phyloP scores from a whole-genome alignment of 805 yeast species.

The Yamadazyma scolyti region DNA sequence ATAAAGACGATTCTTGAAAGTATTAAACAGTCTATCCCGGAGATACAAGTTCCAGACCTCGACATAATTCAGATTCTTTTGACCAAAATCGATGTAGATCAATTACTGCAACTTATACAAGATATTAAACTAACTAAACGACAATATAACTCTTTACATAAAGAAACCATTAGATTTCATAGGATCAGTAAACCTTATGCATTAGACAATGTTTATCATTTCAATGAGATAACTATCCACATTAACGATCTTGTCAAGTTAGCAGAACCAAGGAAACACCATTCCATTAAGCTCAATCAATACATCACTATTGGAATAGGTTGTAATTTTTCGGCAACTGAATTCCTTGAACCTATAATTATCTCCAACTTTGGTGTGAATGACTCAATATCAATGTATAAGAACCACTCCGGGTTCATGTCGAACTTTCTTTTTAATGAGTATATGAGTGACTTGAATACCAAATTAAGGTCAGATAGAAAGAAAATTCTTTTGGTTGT shows the following conservation, averaged over 20 bases:
- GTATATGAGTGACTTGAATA: conserved; percentile 16
- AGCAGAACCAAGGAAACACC: too few relatives aligned
- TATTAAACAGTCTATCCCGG: conserved; percentile 1
- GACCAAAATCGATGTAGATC: too few relatives aligned
- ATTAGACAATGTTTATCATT: conserved; percentile 16
- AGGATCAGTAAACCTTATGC: conserved; percentile 9
- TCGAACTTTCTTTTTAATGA: conserved; percentile 13
- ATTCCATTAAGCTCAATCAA: too few relatives aligned
- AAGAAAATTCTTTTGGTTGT: conserved; percentile 15
- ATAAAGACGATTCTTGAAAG: not conserved
- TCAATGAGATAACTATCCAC: conserved; percentile 19
- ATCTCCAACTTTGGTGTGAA: conserved; percentile 12
- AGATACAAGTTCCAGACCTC: not conserved
- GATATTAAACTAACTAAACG: too few relatives aligned
- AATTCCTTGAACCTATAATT: conserved; percentile 20
- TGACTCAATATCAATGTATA: not conserved
- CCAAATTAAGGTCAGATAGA: conserved; percentile 7
- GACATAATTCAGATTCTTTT: not conserved
- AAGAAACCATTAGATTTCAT: conserved; percentile 12
- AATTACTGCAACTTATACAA: too few relatives aligned
- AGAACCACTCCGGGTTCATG: conserved; percentile 15
- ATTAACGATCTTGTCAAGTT: conserved; percentile 9
- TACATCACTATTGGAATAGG: conserved; percentile 17
- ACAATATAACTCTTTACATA: conserved; percentile 7
- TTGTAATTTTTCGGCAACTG: conserved; percentile 18